Evolutionary conservation across 164 flowering plant species (phyloP).

Genomic region (Stephania japonica): DNA sequence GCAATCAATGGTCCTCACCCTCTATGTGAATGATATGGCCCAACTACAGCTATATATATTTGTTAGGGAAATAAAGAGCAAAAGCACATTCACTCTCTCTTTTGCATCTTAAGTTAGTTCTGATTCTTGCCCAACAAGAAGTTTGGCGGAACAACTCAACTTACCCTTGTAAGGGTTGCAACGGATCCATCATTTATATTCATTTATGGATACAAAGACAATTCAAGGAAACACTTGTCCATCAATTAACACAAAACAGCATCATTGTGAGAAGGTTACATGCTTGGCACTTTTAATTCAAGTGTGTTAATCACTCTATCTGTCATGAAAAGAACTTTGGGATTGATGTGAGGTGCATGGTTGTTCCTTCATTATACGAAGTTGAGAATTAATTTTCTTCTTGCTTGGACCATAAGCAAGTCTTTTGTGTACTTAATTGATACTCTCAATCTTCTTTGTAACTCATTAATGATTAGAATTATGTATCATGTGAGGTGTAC

Average conservation of each 20-base stretch:
- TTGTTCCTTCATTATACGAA: background rate
- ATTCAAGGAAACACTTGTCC: too few species aligned
- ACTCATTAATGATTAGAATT: background rate
- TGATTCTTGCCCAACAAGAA: background rate
- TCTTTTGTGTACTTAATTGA: background rate
- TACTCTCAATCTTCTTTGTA: background rate
- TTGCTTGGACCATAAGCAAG: background rate
- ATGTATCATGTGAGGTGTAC: too few species aligned
- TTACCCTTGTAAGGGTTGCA: background rate
- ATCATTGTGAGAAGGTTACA: background rate
- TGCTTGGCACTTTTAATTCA: background rate
- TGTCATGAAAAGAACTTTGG: background rate
- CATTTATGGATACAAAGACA: background rate
- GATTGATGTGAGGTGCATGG: background rate
- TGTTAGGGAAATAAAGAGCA: background rate
- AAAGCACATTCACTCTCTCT: background rate
- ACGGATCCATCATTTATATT: background rate
- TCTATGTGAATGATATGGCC: background rate
- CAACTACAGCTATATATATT: background rate
- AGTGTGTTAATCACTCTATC: background rate
- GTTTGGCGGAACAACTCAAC: background rate
- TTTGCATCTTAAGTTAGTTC: background rate
- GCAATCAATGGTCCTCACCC: background rate
- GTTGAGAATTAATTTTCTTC: background rate
- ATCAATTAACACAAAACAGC: background rate